Conservation (phyloP, 495 filamentous ascomycete species). For the Aspergillus sclerotiicarbonarius region DNA sequence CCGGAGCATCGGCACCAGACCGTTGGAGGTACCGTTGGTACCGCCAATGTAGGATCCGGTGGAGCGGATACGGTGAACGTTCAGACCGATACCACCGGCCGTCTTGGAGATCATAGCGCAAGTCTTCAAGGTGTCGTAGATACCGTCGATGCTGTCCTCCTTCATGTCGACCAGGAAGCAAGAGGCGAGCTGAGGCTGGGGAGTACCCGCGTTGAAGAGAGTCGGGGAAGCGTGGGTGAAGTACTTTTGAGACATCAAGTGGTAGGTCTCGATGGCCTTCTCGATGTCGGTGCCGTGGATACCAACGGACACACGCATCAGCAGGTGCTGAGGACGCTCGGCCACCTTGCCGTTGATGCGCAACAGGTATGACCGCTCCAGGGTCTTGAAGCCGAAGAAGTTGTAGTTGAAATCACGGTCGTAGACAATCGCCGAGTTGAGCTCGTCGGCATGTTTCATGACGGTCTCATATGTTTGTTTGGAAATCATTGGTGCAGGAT, state of each 20-base stretch:
- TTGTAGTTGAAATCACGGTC: slow-evolving; percentile 99
- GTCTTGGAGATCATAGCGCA: slow-evolving; percentile 99
- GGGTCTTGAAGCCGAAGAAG: slow-evolving; percentile 99
- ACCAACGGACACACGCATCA: slow-evolving; percentile 97
- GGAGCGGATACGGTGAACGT: slow-evolving; percentile 92
- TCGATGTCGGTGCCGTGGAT: slow-evolving; percentile 95
- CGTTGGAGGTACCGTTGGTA: slow-evolving; percentile 96
- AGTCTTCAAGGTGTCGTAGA: slow-evolving; percentile 98
- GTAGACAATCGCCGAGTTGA: slow-evolving; percentile 98
- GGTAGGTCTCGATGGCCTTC: slow-evolving; percentile 93
- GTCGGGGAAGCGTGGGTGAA: slow-evolving; percentile 98
- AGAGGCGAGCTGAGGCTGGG: slow-evolving; percentile 86
- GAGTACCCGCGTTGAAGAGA: slow-evolving; percentile 96
- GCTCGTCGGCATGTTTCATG: slow-evolving; percentile 91
- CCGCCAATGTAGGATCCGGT: slow-evolving; percentile 97
- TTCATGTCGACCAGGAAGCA: slow-evolving; percentile 99
- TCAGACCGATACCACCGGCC: slow-evolving; percentile 94
- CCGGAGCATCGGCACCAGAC: slow-evolving; percentile 94
- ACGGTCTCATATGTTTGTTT: slow-evolving; percentile 82
- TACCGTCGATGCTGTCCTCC: slow-evolving; percentile 98
- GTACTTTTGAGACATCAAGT: slow-evolving; percentile 94
- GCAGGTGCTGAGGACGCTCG: slow-evolving; percentile 96
- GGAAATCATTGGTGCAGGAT: slow-evolving; percentile 88
- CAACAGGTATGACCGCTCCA: slow-evolving; percentile 95
- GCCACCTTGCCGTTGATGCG: slow-evolving; percentile 90